Evolutionary conservation across 192 early-diverging fungal species (phyloP), one percentile per base, ranked within the genome.

Genomic region (Coemansia sp.): DNA sequence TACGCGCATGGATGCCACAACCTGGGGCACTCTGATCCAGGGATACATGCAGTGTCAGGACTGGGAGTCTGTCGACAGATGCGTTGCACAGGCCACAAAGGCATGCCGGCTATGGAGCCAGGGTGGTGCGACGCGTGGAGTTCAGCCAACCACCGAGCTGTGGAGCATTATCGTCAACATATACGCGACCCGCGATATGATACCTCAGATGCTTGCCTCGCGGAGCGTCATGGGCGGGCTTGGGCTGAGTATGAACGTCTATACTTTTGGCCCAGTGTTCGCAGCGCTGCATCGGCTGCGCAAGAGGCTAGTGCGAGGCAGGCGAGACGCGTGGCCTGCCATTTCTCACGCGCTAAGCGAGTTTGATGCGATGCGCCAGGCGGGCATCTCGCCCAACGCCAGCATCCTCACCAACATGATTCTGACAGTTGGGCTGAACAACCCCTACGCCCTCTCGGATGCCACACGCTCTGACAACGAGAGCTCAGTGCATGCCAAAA

Each of bases 1-100:
- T 15, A 82, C 80, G 20, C 71, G 58, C 33, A 82, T 82, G 80
- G 72, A 82, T 18, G 72, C 70, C 9, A 68, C 72, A 16, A 71
- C 80, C 0, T 82, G 80, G 80, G 69, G 74, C 15, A 82, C 80
- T 38, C 69, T 82, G 44, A 65, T 82, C 9, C 75, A 74, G 55
- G 80, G 80, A 2, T 77, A 82, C 33, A 18, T 47, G 12, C 72
- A 82, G 41, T 64, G 68, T 36, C 46, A 53, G 34, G 80, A 82
- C 69, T 82, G 80, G 80, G 27, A 33, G 18, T 61, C 75, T 2
- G 80, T 74, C 8, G 80, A 82, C 47, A 47, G 64, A 38, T 82
- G 72, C 60, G 68, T 77, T 3, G 53, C 64, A 11, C 49, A 65
- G 11, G 68, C 66, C 11, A 67, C 41, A 18, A 65, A 34, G n/a